Evolutionary conservation across 768 basidiomycete genomes (phyloP).

Genomic region (Rhodotorula babjevae): DNA sequence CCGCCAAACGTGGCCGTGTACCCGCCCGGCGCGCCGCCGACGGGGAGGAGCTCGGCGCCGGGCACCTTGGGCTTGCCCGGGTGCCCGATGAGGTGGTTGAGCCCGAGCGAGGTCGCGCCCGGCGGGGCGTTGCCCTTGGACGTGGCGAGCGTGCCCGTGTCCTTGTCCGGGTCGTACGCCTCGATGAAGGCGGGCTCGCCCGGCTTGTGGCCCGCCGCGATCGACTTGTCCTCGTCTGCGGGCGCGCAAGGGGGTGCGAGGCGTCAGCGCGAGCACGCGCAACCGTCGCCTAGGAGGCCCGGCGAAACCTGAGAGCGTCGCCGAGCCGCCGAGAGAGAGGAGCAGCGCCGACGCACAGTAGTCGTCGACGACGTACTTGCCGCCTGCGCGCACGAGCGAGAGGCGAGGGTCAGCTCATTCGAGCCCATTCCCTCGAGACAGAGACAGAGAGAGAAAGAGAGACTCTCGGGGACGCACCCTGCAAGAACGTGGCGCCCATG

Average conservation of each 20-base stretch:
- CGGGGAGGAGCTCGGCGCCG: slow-evolving; percentile 24
- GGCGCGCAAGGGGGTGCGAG: neutral
- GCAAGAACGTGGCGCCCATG: slow-evolving; percentile 84
- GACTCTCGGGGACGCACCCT: slow-evolving; percentile 57
- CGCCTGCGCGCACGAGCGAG: too few relatives aligned
- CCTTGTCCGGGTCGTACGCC: slow-evolving; percentile 59
- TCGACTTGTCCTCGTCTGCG: slow-evolving; percentile 69
- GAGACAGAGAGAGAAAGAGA: neutral
- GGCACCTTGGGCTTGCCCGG: slow-evolving; percentile 32
- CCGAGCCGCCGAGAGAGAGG: too few relatives aligned
- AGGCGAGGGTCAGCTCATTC: neutral
- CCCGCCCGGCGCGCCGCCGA: slow-evolving; percentile 17
- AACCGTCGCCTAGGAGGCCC: too few relatives aligned
- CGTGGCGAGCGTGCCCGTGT: slow-evolving; percentile 40
- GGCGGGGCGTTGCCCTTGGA: slow-evolving; percentile 49
- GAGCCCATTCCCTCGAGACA: neutral
- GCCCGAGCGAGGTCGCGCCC: slow-evolving; percentile 45
- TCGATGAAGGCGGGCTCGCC: slow-evolving; percentile 79
- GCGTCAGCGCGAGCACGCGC: neutral
- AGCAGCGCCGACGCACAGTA: slow-evolving; percentile 54
- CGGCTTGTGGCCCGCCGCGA: slow-evolving; percentile 72
- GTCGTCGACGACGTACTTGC: slow-evolving; percentile 87
- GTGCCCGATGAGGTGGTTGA: slow-evolving; percentile 32
- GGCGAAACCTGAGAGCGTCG: too few relatives aligned
- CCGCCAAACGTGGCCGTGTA: slow-evolving; percentile 67